phyloP scores from a whole-genome alignment of 2,329 filamentous ascomycete genomes.

The Diaporthe citri region DNA sequence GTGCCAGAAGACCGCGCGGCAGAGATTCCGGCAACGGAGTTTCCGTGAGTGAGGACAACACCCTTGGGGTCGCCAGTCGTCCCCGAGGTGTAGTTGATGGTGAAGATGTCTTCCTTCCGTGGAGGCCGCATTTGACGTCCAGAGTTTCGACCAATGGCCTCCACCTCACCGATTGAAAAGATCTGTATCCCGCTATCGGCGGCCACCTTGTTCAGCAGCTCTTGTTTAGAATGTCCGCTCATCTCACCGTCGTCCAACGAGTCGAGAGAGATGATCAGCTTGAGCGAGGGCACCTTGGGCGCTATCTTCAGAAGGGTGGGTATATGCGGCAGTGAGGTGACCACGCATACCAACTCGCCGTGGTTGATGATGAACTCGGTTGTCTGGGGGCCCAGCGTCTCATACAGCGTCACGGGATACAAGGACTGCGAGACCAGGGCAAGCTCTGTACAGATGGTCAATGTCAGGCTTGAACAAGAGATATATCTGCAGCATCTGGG shows the following conservation, averaged over 20 bases:
- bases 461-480: background rate
- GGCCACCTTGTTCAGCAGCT: constrained; percentile 82
- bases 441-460: constrained; percentile 70
- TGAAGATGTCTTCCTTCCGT: constrained; percentile 80
- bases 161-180: constrained; percentile 83
- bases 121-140: constrained; percentile 80
- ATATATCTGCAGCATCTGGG: background rate
- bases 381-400: constrained; percentile 90
- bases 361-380: constrained; percentile 98
- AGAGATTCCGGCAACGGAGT: constrained; percentile 80
- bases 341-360: constrained; percentile 79
- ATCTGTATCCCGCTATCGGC: constrained; percentile 81
- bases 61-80: constrained; percentile 88
- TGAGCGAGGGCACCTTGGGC: constrained; percentile 81
- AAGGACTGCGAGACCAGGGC: constrained; percentile 88
- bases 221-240: constrained; percentile 81
- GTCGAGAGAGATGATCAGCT: constrained; percentile 90
- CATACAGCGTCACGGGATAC: constrained; percentile 94
- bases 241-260: constrained; percentile 84
- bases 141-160: constrained; percentile 80
- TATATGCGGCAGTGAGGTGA: constrained; percentile 84
- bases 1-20: constrained; percentile 68
- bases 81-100: constrained; percentile 92
- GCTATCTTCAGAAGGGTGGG: constrained; percentile 84
- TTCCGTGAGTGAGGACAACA: constrained; percentile 84